These are phyloP conservation scores for Pulveroboletus sp. DNA, from an alignment of 768 basidiomycete species.

Conservation along the genomic window DNA sequence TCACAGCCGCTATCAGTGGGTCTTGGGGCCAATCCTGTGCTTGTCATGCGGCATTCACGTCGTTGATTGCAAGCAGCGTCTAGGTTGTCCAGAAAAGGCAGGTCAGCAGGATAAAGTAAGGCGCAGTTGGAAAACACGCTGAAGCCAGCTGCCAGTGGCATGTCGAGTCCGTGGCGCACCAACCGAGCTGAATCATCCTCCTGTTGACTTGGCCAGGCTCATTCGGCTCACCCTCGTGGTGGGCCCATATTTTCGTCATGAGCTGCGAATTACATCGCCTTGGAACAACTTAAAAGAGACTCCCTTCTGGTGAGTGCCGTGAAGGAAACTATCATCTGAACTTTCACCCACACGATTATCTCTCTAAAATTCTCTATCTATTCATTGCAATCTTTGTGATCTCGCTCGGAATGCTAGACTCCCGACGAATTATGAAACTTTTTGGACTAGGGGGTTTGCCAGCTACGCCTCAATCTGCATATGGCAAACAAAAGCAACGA, in stretches of 20 bases:
- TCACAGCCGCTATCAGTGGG: neutral
- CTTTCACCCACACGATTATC: constrained; percentile 14
- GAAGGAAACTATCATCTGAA: constrained; percentile 12
- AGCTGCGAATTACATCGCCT: constrained; percentile 26
- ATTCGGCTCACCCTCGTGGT: constrained; percentile 20
- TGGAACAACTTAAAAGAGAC: constrained; percentile 26
- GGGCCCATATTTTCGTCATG: constrained; percentile 14
- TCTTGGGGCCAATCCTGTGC: constrained; percentile 11
- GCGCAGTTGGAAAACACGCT: constrained; percentile 26
- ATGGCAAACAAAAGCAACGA: constrained; percentile 18
- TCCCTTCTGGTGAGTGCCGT: constrained; percentile 8
- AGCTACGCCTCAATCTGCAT: constrained; percentile 20
- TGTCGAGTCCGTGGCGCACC: constrained; percentile 9
- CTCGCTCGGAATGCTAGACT: constrained; percentile 30
- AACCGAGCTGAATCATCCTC: constrained; percentile 10
- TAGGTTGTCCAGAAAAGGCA: constrained; percentile 25
- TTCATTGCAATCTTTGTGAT: constrained; percentile 19
- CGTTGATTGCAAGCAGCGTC: constrained; percentile 6
- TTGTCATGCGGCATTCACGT: constrained; percentile 24
- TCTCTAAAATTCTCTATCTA: constrained; percentile 28
- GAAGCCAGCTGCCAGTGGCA: constrained; percentile 14
- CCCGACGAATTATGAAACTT: constrained; percentile 32
- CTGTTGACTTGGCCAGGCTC: constrained; percentile 1
- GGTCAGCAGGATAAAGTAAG: constrained; percentile 19
- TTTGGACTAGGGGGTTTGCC: constrained; percentile 30